Evolutionary conservation across 495 filamentous ascomycete genomes (phyloP).

Genomic region (Xylaria cubensis): DNA sequence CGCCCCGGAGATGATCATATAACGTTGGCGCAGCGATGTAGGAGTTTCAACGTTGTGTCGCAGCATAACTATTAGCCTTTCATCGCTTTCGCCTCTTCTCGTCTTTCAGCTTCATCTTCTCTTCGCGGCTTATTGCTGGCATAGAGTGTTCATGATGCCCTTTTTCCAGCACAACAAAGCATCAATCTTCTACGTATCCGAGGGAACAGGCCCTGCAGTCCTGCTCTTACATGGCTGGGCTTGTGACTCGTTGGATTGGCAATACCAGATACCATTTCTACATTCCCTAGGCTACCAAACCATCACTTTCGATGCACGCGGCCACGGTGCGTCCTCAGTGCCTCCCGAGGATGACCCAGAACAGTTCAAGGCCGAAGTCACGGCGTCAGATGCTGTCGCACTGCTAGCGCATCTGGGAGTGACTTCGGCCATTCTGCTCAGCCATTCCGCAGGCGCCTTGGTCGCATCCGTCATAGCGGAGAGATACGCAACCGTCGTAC

Average conservation of each 20-base stretch:
- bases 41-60: too few relatives aligned
- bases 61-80: too few relatives aligned
- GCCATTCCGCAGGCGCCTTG: constrained; percentile 12
- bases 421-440: background rate
- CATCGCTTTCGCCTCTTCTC: too few relatives aligned
- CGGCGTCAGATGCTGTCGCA: constrained; percentile 7
- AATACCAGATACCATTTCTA: constrained; percentile 18
- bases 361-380: constrained; percentile 16
- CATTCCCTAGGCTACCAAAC: constrained; percentile 21
- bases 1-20: too few relatives aligned
- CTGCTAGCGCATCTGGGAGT: constrained; percentile 4
- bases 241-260: constrained; percentile 18
- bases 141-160: background rate
- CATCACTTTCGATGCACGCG: constrained; percentile 21
- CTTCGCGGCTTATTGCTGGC: background rate
- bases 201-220: constrained; percentile 12
- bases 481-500: background rate
- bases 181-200: constrained; percentile 16
- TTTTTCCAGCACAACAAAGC: constrained; percentile 3
- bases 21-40: too few relatives aligned
- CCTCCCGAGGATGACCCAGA: background rate
- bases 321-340: constrained; percentile 17
- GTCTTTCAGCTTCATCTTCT: too few relatives aligned
- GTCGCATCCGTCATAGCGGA: constrained; percentile 10
- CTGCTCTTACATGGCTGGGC: constrained; percentile 20